phyloP scores from a whole-genome alignment of 106 monocot genomes.

The Apostasia ramifera region DNA sequence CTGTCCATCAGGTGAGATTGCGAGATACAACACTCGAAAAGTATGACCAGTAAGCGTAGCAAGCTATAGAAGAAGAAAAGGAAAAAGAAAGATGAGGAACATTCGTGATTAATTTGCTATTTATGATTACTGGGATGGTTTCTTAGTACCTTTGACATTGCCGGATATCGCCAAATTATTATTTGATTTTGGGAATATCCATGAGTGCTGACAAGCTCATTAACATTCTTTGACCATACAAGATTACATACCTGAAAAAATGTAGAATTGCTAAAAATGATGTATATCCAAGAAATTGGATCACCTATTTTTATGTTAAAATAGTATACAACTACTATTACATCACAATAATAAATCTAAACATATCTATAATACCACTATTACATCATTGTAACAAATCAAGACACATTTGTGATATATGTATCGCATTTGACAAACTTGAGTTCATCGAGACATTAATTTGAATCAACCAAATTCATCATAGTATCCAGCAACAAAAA shows the following conservation, averaged over 20 bases:
- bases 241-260: conserved; percentile 81
- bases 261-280: too few relatives aligned
- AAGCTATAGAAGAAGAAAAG: conserved; percentile 40
- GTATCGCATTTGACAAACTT: too few relatives aligned
- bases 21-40: conserved; percentile 81
- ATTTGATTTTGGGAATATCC: conserved; percentile 98
- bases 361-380: too few relatives aligned
- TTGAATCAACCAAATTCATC: too few relatives aligned
- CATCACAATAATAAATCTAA: too few relatives aligned
- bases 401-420: too few relatives aligned
- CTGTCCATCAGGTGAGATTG: conserved; percentile 98
- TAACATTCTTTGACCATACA: conserved; percentile 97
- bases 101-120: not conserved
- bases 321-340: too few relatives aligned
- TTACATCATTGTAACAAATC: too few relatives aligned
- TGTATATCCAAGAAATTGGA: too few relatives aligned
- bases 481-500: too few relatives aligned
- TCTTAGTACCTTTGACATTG: conserved; percentile 76
- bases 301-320: too few relatives aligned
- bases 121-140: not conserved
- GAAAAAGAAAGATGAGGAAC: not conserved
- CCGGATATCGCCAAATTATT: conserved; percentile 90
- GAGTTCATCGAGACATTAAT: too few relatives aligned
- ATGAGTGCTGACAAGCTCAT: conserved; percentile 96
- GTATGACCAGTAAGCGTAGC: conserved; percentile 94